These are phyloP conservation scores for Phellopilus nigrolimitatus DNA, from an alignment of 1,284 basidiomycete genomes.

Conservation along the genomic window DNA sequence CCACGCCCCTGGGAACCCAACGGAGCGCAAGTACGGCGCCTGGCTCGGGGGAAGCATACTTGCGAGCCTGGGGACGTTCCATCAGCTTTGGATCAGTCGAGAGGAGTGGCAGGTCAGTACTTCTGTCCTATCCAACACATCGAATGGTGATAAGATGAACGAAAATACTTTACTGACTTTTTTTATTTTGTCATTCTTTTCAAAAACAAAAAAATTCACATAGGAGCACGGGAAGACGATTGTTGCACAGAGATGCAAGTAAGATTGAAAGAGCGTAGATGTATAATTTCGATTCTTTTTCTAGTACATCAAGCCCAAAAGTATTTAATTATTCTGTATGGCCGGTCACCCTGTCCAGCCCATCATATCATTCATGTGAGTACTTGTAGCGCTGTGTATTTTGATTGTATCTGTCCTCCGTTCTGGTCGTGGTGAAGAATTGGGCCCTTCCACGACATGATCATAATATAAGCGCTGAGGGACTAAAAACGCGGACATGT, in stretches of 20 bases:
- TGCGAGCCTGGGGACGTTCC: slow-evolving; percentile 91
- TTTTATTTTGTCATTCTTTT: background rate
- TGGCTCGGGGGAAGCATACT: slow-evolving; percentile 95
- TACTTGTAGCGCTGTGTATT: background rate
- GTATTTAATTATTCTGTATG: background rate
- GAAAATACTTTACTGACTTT: background rate
- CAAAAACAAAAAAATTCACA: background rate
- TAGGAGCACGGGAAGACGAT: slow-evolving; percentile 77
- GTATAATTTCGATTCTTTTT: background rate
- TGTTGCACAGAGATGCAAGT: slow-evolving; percentile 78
- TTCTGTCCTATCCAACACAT: slow-evolving; percentile 1
- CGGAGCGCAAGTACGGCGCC: slow-evolving; percentile 82
- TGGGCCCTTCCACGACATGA: too few species aligned
- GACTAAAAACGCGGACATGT: too few species aligned
- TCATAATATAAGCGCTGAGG: too few species aligned
- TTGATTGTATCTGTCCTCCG: slow-evolving; percentile 1
- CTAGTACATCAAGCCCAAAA: background rate
- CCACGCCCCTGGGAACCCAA: slow-evolving; percentile 83
- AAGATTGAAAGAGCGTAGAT: slow-evolving; percentile 21
- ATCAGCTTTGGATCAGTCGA: slow-evolving; percentile 90
- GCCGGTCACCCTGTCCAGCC: too few species aligned
- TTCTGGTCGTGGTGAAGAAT: too few species aligned
- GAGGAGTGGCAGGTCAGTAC: slow-evolving; percentile 82
- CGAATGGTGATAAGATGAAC: background rate
- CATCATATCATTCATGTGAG: background rate